Evolutionary conservation across 345 rosid genomes (phyloP), one percentile per base, ranked within the genome.

Genomic region (Carallia pectinifolia): DNA sequence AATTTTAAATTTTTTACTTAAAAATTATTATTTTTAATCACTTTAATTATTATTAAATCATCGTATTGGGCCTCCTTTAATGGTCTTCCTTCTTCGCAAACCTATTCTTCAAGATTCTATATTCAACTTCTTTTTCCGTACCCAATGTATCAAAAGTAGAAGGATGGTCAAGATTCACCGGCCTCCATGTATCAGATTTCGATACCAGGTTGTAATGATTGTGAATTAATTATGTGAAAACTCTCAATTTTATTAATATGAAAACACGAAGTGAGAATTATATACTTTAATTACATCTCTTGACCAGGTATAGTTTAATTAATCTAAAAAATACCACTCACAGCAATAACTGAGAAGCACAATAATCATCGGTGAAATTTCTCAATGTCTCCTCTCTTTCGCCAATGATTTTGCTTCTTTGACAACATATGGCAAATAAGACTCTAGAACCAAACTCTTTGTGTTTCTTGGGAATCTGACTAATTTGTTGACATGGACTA

Each of bases 161-260:
- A 6, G 97, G 95, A 60, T 91, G 97, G 61, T 91, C 92, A 37
- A 87, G 86, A 66, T 76, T 86, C 53, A 85, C 80, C 6, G 90
- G 74, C 39, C 62, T 76, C 95, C 91, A 91, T 0, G 72, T 82
- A 10, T 85, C 83, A 2, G 65, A 76, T 67, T 79, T 17, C 82
- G 78, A 27, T 80, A 83, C 75, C 82, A 70, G 62, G 64, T 68
- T 3, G 23, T 23, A 23, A 23, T 23, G 23, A 23, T 23, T 23
- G 23, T 23, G 23, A 23, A 23, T 23, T 23, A 23, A 23, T 23
- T 23, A 23, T 23, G 23, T 23, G 23, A 23, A 23, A 23, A 23
- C 23, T 23, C 23, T 23, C 0, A 23, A 23, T 23, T 23, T 23
- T 23, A 23, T 23, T 23, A 23, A 23, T 23, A 23, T 23, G 23